Base-by-base conservation (phyloP, 2,329 filamentous ascomycete genomes). In the Colletotrichum musicola region DNA sequence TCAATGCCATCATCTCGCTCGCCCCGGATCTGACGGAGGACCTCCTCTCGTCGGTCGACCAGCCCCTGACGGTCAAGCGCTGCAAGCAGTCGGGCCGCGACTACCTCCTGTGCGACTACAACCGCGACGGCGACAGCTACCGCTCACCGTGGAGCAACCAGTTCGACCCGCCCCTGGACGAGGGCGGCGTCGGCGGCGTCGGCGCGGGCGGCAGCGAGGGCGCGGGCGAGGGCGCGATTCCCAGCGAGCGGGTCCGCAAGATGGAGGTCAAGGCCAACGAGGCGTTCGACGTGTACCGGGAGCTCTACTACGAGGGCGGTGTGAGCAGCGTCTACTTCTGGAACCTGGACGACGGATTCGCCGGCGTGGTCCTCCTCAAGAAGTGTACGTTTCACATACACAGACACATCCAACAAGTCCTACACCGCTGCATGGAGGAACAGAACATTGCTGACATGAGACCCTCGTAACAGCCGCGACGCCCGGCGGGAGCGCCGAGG, bases 61-160 rank as follows among this genome's bases (percentile, higher is more conserved):
- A 98, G 81, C 96, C 96, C 25, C 91, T 99, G 65, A 90, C 92
- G 68, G 88, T 97, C 71, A 91, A 92, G 75, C 92, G 93, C 73
- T 98, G 96, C 86, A 89, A 90, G 74, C 93, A 95, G 82, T 92
- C 93, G 38, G 94, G 94, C 75, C 93, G 95, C 74, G 96, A 98
- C 83, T 99, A 97, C 85, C 90, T 99, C 59, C 92, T 98, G 77
- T 99, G 96, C 86, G 96, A 99, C 88, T 99, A 99, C 88, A 99
- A 99, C 87, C 95, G 96, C 72, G 96, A 99, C 82, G 96, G 96
- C 71, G 95, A 98, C 84, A 97, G 93, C 82, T 97, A 97, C 88
- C 92, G 96, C 71, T 97, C 93, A 73, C 96, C 96, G n/a, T 99
- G 96, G 96, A 96, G 92, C 83, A 98, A 98, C 83, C 93, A 97